phyloP scores from a whole-genome alignment of 257 asterid species.

The Avicennia marina region DNA sequence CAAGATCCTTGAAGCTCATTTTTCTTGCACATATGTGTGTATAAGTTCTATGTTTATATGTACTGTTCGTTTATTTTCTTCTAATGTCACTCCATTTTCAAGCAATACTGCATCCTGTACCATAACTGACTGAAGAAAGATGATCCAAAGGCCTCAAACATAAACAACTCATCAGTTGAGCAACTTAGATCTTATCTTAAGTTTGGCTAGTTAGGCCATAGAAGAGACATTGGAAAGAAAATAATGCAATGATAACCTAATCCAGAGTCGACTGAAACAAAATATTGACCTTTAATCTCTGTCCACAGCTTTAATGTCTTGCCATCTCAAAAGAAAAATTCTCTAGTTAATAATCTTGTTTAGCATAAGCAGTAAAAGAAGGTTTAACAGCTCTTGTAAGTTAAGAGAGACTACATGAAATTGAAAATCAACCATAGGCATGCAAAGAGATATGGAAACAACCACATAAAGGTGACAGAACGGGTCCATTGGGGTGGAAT shows the following conservation, averaged over 20 bases:
- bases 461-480: too few species aligned
- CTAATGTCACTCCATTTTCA: not conserved
- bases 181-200: not conserved
- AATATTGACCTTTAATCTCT: not conserved
- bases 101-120: not conserved
- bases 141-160: not conserved
- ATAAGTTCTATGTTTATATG: constrained; percentile 3
- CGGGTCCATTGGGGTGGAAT: too few species aligned
- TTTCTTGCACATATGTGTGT: not conserved
- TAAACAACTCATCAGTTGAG: not conserved
- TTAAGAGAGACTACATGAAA: not conserved
- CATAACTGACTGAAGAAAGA: not conserved
- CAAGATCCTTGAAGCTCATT: constrained; percentile 7
- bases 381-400: too few species aligned
- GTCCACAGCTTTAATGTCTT: not conserved
- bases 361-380: too few species aligned
- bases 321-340: too few species aligned
- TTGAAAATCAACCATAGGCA: too few species aligned
- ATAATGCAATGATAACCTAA: not conserved
- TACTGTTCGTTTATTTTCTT: not conserved
- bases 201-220: not conserved
- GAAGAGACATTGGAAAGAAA: not conserved
- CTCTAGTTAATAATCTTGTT: too few species aligned
- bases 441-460: too few species aligned
- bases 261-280: not conserved